phyloP scores from a whole-genome alignment of 495 filamentous ascomycete genomes.

The Extremus antarcticus region DNA sequence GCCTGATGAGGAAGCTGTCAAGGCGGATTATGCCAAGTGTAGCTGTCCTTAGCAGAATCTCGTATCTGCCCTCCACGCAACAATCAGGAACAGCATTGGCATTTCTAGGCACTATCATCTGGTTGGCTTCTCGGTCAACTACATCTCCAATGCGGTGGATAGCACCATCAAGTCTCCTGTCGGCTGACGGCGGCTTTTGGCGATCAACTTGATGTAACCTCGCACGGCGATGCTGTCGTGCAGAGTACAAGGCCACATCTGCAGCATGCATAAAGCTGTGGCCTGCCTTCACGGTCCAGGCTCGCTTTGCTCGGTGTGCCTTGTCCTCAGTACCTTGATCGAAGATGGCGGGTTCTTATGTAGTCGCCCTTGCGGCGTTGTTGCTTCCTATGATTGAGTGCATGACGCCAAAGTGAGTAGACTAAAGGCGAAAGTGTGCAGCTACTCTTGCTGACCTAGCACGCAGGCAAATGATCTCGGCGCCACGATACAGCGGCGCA shows the following conservation, averaged over 20 bases:
- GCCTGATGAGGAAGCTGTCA: too few relatives aligned
- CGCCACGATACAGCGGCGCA: constrained; percentile 12
- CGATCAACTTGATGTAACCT: background rate
- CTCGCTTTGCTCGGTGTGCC: background rate
- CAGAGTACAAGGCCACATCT: background rate
- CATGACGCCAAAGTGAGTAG: background rate
- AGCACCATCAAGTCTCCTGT: too few relatives aligned
- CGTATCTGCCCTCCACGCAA: too few relatives aligned
- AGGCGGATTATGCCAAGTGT: too few relatives aligned
- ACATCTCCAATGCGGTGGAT: too few relatives aligned
- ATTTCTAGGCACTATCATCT: too few relatives aligned
- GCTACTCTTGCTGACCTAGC: background rate
- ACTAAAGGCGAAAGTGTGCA: background rate
- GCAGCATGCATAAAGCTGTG: background rate
- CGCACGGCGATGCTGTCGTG: background rate
- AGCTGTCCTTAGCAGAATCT: too few relatives aligned
- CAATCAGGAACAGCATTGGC: too few relatives aligned
- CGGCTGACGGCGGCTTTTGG: too few relatives aligned
- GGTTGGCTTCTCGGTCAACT: too few relatives aligned
- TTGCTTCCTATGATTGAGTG: background rate
- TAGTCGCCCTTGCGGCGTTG: background rate
- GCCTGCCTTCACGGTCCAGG: background rate
- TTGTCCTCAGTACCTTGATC: background rate
- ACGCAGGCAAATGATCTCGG: constrained; percentile 20
- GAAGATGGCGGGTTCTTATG: background rate